Conservation (phyloP, 2,329 filamentous ascomycete genomes). For the Lasiodiplodia hormozganensis region DNA sequence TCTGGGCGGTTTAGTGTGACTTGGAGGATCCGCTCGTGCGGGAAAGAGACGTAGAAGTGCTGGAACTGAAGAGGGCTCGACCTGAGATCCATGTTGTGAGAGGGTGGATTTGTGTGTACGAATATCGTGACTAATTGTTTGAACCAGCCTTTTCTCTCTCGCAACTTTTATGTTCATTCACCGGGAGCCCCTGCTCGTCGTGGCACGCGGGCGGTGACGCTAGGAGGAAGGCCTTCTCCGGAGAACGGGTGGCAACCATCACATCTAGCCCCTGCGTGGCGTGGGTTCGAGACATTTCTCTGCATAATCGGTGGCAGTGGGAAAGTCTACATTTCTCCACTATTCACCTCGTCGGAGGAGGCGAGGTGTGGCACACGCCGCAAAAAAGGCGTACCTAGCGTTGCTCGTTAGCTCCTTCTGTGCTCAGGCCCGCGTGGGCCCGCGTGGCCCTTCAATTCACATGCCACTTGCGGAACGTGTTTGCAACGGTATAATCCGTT, state of each 20-base stretch:
- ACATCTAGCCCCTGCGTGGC: constrained; percentile 1
- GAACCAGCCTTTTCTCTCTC: not conserved
- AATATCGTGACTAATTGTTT: not conserved
- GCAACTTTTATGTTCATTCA: not conserved
- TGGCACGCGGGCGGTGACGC: not conserved
- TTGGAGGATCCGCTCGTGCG: constrained; percentile 40
- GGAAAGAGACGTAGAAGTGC: constrained; percentile 26
- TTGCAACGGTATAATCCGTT: not conserved
- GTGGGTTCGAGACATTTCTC: not conserved
- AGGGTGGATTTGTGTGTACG: too few relatives aligned
- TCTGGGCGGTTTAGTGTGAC: constrained; percentile 54
- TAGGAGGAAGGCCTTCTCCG: not conserved
- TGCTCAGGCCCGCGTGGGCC: not conserved
- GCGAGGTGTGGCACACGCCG: not conserved
- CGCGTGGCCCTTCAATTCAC: not conserved
- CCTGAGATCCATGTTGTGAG: constrained; percentile 23
- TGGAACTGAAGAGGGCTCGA: constrained; percentile 22
- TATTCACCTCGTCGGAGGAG: not conserved
- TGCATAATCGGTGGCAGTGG: not conserved
- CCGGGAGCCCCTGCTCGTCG: not conserved
- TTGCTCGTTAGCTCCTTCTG: not conserved
- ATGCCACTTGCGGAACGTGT: not conserved
- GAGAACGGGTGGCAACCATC: not conserved
- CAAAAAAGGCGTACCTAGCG: not conserved
- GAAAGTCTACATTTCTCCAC: not conserved